Evolutionary conservation across 192 early-diverging fungal species (phyloP).

Genomic region (Allomyces arbusculus): DNA sequence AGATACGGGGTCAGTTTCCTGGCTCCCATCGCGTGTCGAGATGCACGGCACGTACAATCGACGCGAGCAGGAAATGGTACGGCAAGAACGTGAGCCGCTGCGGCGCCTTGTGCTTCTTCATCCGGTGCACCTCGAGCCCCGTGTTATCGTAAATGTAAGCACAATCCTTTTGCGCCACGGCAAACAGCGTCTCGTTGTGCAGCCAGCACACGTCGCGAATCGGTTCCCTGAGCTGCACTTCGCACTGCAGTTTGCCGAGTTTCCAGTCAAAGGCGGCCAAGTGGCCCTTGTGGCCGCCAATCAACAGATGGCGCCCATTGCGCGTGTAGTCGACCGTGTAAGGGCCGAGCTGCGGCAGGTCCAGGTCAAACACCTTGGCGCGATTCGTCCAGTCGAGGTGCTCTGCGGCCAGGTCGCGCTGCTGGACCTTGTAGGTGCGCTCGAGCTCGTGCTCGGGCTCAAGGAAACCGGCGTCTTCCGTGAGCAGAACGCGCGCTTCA

Average conservation of each 20-base stretch:
- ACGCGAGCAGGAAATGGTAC: conserved; percentile 75
- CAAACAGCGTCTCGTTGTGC: conserved; percentile 84
- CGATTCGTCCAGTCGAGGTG: conserved; percentile 52
- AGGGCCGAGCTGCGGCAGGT: conserved; percentile 61
- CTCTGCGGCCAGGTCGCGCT: conserved; percentile 34
- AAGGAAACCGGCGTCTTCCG: conserved; percentile 56
- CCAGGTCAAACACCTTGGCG: conserved; percentile 51
- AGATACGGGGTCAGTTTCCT: not conserved
- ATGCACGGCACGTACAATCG: conserved; percentile 23
- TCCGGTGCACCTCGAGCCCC: conserved; percentile 73
- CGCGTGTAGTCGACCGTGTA: conserved; percentile 78
- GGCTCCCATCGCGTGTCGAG: too few species aligned
- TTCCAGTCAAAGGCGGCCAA: conserved; percentile 84
- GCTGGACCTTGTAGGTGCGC: conserved; percentile 67
- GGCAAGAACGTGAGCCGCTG: conserved; percentile 74
- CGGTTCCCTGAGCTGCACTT: conserved; percentile 73
- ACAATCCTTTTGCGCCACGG: conserved; percentile 86
- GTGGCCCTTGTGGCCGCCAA: conserved; percentile 69
- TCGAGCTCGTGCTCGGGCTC: conserved; percentile 71
- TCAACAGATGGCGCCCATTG: conserved; percentile 53
- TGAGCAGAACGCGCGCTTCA: conserved; percentile 26
- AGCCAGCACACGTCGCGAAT: conserved; percentile 83
- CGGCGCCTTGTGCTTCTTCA: conserved; percentile 62
- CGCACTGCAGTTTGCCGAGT: conserved; percentile 46
- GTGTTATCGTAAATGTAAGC: conserved; percentile 85